Percentiles rank a stretch among this genome's conserved stretches.
Evolutionary conservation across 2,329 filamentous ascomycete species (phyloP).

Genomic region (Colletotrichum camelliae): DNA sequence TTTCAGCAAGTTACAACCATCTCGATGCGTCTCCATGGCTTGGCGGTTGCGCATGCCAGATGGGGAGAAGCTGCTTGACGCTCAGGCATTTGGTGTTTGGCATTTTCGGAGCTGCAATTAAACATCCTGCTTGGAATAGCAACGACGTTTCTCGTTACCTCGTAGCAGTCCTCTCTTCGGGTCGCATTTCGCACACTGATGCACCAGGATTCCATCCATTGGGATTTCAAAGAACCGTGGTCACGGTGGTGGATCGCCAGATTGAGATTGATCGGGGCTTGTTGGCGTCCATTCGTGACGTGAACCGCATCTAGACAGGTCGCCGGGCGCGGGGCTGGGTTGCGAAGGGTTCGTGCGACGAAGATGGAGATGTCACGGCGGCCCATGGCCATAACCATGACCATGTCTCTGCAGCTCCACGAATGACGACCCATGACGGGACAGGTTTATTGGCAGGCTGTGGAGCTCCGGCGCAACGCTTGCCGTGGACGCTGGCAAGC

Average conservation of each 20-base stretch:
- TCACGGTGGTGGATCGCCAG: background rate
- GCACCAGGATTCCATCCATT: background rate
- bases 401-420: background rate
- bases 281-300: background rate
- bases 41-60: background rate
- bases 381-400: background rate
- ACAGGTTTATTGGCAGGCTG: slow-evolving; percentile 2
- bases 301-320: background rate
- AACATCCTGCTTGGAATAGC: background rate
- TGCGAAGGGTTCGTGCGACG: background rate
- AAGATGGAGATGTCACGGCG: background rate
- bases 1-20: background rate
- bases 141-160: background rate
- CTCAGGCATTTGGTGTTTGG: background rate
- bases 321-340: background rate
- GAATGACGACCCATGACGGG: background rate
- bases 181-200: background rate
- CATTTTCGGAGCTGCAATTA: background rate
- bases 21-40: background rate
- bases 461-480: background rate
- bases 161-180: background rate
- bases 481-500: background rate
- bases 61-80: background rate
- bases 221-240: background rate
- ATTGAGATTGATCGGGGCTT: background rate